phyloP scores from a whole-genome alignment of 2,329 filamentous ascomycete species.

The Septoria petroselini region DNA sequence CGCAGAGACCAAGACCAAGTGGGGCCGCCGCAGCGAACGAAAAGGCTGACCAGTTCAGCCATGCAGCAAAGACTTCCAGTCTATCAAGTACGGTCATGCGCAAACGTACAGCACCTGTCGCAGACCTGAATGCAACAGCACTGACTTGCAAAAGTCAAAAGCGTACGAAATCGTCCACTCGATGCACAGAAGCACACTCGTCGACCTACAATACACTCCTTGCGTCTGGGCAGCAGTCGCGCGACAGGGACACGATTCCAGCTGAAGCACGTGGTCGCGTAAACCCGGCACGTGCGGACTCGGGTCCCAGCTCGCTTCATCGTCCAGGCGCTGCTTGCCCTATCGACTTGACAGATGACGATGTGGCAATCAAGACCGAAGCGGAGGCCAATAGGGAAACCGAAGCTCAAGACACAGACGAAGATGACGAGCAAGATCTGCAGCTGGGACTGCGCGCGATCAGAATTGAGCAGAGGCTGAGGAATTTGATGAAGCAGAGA shows the following conservation, averaged over 20 bases:
- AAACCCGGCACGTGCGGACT: no score
- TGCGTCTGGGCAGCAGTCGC: background rate
- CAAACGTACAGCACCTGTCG: background rate
- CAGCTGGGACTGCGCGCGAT: conserved; percentile 7
- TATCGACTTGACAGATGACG: background rate
- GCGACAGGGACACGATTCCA: no score
- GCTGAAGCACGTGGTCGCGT: no score
- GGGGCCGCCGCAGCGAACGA: no score
- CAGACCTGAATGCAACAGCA: background rate
- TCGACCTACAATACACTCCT: background rate
- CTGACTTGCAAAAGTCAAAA: background rate
- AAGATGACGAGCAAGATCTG: conserved; percentile 11
- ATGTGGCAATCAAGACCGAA: background rate
- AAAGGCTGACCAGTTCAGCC: no score
- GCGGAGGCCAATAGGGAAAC: background rate
- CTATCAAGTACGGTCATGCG: background rate
- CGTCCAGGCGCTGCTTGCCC: no score
- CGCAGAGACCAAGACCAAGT: no score
- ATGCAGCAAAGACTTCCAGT: no score
- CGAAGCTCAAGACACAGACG: background rate
- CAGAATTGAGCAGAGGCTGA: conserved; percentile 4
- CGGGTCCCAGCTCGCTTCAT: no score
- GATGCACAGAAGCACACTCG: no score
- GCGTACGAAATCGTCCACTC: background rate
- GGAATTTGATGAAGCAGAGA: conserved; percentile 1